These are phyloP conservation scores for Sorghum bicolor DNA, from an alignment of 176 grass and related monocot species.

Conservation along the genomic window DNA sequence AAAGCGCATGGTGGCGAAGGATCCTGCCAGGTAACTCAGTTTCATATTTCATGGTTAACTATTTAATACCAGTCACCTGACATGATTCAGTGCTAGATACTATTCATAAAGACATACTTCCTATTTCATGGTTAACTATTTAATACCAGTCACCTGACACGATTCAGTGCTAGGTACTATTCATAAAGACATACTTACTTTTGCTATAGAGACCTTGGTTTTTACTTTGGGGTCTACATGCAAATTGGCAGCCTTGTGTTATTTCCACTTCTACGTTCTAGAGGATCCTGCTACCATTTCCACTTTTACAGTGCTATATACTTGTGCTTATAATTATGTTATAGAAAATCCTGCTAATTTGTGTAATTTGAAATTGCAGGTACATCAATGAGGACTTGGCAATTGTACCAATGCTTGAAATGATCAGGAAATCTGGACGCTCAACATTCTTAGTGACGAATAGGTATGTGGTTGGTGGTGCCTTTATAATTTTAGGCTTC, in stretches of 20 bases:
- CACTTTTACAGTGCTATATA: neutral
- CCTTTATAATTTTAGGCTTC: slow-evolving; percentile 6
- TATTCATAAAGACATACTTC: neutral
- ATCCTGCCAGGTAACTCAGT: slow-evolving; percentile 74
- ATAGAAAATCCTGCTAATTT: slow-evolving; percentile 15
- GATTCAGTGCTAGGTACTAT: slow-evolving; percentile 9
- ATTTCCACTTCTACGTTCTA: neutral
- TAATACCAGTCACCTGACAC: neutral
- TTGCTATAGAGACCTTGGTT: slow-evolving; percentile 2
- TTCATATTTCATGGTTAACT: neutral
- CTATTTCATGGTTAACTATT: neutral
- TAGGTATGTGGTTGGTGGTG: slow-evolving; percentile 45
- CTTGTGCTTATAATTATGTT: neutral
- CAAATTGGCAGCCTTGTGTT: slow-evolving; percentile 16
- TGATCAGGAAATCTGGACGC: slow-evolving; percentile 80
- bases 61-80: neutral
- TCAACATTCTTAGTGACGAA: slow-evolving; percentile 96
- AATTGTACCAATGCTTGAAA: slow-evolving; percentile 96
- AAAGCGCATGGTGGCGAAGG: slow-evolving; percentile 87
- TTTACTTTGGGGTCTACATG: slow-evolving; percentile 8
- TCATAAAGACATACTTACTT: neutral
- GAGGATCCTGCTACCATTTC: neutral
- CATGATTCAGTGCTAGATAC: neutral
- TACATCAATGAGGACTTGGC: slow-evolving; percentile 91
- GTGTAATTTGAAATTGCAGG: slow-evolving; percentile 43